phyloP scores from a whole-genome alignment of 129 eudicot species.

The Arctium minus region DNA sequence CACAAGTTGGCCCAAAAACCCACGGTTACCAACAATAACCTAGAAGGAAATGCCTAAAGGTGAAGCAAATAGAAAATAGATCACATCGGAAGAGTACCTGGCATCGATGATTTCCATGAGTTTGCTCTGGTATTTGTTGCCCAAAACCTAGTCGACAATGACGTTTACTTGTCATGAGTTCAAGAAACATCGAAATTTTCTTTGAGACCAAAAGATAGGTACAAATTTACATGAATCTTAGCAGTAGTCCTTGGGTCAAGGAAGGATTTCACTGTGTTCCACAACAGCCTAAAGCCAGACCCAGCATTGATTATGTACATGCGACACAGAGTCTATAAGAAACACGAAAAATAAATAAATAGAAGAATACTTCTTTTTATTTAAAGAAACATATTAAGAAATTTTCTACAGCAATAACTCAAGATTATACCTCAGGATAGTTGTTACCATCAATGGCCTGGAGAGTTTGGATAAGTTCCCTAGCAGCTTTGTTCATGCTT shows the following conservation, averaged over 20 bases:
- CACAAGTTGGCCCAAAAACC: neutral
- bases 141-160: slow-evolving; percentile 59
- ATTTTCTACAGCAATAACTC: neutral
- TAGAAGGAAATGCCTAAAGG: slow-evolving; percentile 3
- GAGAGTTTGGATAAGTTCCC: slow-evolving; percentile 82
- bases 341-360: slow-evolving; percentile 15
- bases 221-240: slow-evolving; percentile 74
- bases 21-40: neutral
- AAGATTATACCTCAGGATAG: slow-evolving; percentile 76
- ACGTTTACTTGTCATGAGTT: slow-evolving; percentile 3
- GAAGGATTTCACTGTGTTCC: slow-evolving; percentile 91
- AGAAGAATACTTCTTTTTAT: neutral
- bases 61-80: neutral
- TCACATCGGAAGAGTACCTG: slow-evolving; percentile 39
- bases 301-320: slow-evolving; percentile 99
- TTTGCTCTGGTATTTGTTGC: slow-evolving; percentile 86
- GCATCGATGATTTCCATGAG: slow-evolving; percentile 89
- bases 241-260: slow-evolving; percentile 95
- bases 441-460: slow-evolving; percentile 86
- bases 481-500: slow-evolving; percentile 82
- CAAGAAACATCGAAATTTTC: neutral
- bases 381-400: neutral
- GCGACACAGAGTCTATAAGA: slow-evolving; percentile 69
- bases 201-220: neutral
- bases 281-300: slow-evolving; percentile 90